Percentiles rank a stretch among this genome's conserved stretches.
These are phyloP conservation scores for Linum usitatissimum DNA, from an alignment of 345 rosid genomes.

Conservation along the genomic window DNA sequence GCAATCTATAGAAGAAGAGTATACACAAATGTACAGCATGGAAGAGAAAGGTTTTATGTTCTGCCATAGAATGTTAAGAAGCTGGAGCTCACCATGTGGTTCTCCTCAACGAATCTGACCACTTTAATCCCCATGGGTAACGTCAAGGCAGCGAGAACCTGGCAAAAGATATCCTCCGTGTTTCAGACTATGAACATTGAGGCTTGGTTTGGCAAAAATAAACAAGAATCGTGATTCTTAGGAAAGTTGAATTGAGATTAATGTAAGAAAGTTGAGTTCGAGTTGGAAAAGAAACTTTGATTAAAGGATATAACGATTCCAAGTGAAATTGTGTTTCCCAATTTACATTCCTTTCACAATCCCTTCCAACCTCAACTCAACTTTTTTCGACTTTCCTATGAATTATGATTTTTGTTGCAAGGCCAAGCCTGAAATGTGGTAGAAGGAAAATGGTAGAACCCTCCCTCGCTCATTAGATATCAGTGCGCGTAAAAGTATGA, in stretches of 20 bases:
- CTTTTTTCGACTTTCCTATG: too few species aligned
- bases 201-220: too few species aligned
- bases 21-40: background rate
- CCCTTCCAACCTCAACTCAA: too few species aligned
- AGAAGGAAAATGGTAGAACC: slow-evolving; percentile 6
- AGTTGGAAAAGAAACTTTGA: too few species aligned
- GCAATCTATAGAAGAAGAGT: background rate
- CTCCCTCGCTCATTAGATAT: background rate
- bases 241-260: too few species aligned
- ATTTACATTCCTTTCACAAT: too few species aligned
- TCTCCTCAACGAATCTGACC: slow-evolving; percentile 52
- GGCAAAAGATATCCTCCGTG: slow-evolving; percentile 13
- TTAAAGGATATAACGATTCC: too few species aligned
- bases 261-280: too few species aligned
- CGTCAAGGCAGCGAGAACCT: slow-evolving; percentile 66
- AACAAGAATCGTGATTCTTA: too few species aligned
- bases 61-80: background rate
- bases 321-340: too few species aligned
- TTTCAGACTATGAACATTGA: background rate
- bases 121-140: slow-evolving; percentile 57
- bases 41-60: background rate
- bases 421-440: background rate
- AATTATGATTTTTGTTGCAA: too few species aligned
- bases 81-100: slow-evolving; percentile 49
- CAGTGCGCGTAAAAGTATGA: background rate